phyloP scores from a whole-genome alignment of 1,284 basidiomycete species.

The Rhodofomes roseus region DNA sequence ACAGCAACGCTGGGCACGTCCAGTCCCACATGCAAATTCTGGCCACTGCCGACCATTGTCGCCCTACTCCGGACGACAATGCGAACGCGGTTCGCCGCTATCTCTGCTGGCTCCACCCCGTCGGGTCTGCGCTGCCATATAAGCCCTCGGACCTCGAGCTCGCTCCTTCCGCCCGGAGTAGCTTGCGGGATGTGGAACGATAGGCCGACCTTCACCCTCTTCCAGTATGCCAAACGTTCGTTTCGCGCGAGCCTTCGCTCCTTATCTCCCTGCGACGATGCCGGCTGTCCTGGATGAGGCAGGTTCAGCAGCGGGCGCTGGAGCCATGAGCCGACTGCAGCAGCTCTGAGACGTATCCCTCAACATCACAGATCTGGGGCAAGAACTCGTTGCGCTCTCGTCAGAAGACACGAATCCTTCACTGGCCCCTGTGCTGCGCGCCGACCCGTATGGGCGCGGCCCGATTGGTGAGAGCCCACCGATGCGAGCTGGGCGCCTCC shows the following conservation, averaged over 20 bases:
- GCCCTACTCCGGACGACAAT: neutral
- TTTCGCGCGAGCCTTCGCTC: neutral
- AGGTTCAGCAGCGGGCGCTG: neutral
- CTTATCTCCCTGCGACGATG: neutral
- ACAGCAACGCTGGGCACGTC: neutral
- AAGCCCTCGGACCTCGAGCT: neutral
- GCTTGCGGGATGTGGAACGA: neutral
- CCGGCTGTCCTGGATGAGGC: neutral
- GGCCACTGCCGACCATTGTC: slow-evolving; percentile 1
- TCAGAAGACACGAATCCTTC: neutral
- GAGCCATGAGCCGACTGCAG: neutral
- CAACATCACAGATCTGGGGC: slow-evolving; percentile 1
- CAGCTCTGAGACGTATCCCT: neutral
- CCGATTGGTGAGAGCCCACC: neutral
- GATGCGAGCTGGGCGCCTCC: neutral
- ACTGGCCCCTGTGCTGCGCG: neutral
- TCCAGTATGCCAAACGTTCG: neutral
- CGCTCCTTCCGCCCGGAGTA: slow-evolving; percentile 5
- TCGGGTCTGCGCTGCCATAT: neutral
- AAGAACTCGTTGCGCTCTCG: neutral
- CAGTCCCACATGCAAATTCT: neutral
- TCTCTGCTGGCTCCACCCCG: slow-evolving; percentile 2
- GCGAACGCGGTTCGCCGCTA: neutral
- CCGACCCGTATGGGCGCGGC: neutral
- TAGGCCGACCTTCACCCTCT: neutral